Conservation (phyloP, 495 filamentous ascomycete genomes). For the Beverwykella pulmonaria region DNA sequence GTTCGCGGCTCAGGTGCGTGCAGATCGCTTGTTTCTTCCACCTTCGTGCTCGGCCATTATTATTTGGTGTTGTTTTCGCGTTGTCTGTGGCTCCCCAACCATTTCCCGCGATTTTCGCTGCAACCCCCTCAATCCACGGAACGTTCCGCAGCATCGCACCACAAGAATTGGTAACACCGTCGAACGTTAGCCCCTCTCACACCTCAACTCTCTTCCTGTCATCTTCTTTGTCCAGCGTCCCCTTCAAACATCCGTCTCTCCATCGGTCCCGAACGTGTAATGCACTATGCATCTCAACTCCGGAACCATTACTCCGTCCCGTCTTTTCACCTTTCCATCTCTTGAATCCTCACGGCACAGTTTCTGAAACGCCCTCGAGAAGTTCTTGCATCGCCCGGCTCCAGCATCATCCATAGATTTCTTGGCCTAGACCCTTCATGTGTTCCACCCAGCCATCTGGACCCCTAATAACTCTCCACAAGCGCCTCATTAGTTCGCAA, state of each 20-base stretch:
- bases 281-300: not conserved
- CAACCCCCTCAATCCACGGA: not conserved
- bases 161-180: conserved; percentile 20
- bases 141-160: conserved; percentile 19
- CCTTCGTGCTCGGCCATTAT: not conserved
- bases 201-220: conserved; percentile 18
- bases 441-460: not conserved
- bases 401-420: not conserved
- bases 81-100: conserved; percentile 4
- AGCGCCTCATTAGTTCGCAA: conserved; percentile 58
- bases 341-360: not conserved
- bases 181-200: conserved; percentile 10
- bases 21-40: conserved; percentile 1
- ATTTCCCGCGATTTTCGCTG: not conserved
- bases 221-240: conserved; percentile 13
- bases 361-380: not conserved
- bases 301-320: not conserved
- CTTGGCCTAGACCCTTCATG: conserved; percentile 27
- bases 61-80: not conserved
- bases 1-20: conserved; percentile 64
- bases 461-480: not conserved
- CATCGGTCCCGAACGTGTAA: conserved; percentile 25
- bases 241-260: conserved; percentile 11
- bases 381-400: not conserved
- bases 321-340: not conserved